Conservation (phyloP, 768 basidiomycete genomes). For the Kwoniella botswanensis region DNA sequence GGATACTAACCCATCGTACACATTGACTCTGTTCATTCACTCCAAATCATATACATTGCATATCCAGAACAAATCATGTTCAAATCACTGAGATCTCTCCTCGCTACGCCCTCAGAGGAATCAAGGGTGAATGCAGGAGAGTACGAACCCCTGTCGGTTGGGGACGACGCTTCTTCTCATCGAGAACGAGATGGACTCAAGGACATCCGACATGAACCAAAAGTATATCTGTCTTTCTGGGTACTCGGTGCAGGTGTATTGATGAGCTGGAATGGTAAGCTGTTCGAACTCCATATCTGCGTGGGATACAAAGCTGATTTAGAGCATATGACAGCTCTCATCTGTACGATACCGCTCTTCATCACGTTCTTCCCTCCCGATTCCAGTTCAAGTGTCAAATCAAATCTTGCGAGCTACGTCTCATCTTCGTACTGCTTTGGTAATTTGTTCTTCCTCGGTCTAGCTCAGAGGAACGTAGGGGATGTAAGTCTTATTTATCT, state of each 20-base stretch:
- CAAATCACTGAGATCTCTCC: conserved; percentile 13
- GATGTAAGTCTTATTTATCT: conserved; percentile 23
- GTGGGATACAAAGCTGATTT: neutral
- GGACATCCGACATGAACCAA: conserved; percentile 19
- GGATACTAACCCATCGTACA: neutral
- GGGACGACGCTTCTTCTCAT: conserved; percentile 25
- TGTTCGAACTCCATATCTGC: neutral
- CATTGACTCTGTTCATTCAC: neutral
- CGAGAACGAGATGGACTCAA: conserved; percentile 3
- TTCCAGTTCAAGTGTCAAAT: conserved; percentile 67
- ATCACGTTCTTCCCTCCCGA: conserved; percentile 67
- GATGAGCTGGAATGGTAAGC: conserved; percentile 86
- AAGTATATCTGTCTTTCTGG: conserved; percentile 55
- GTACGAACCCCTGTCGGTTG: conserved; percentile 31
- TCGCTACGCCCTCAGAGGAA: neutral
- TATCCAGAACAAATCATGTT: conserved; percentile 12
- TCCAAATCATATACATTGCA: neutral
- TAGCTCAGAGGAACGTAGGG: conserved; percentile 64
- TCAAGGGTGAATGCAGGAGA: neutral
- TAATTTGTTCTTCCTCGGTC: conserved; percentile 72
- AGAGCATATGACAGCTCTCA: conserved; percentile 66
- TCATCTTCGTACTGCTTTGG: conserved; percentile 68
- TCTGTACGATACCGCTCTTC: conserved; percentile 84
- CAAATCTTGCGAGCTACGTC: conserved; percentile 71
- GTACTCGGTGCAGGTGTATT: conserved; percentile 77